Evolutionary conservation across 768 basidiomycete genomes (phyloP).

Genomic region (Sporobolomyces pararoseus): DNA sequence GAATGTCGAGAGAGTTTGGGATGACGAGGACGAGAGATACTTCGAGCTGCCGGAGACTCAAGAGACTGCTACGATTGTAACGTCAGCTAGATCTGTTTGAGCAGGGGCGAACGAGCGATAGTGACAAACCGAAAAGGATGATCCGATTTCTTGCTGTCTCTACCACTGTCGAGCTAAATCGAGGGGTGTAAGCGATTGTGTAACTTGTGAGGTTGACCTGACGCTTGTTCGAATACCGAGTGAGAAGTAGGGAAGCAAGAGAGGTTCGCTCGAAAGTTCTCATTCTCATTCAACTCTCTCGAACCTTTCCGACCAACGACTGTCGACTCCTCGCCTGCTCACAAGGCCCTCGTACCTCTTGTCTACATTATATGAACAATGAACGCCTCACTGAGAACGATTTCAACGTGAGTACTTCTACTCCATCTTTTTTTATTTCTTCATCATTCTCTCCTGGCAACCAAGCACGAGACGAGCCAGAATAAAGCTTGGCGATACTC

Average conservation of each 20-base stretch:
- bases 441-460: not conserved
- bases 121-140: no score
- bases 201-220: no score
- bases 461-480: not conserved
- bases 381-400: constrained; percentile 2
- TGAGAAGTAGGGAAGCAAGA: no score
- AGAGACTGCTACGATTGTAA: no score
- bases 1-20: not conserved
- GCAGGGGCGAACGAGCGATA: no score
- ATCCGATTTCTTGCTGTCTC: no score
- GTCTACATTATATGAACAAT: constrained; percentile 3
- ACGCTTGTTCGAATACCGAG: no score
- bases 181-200: no score
- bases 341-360: not conserved
- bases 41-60: no score
- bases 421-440: not conserved
- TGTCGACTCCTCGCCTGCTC: not conserved
- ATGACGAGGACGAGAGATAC: not conserved
- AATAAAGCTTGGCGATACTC: not conserved
- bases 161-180: no score
- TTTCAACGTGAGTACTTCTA: not conserved
- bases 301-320: no score
- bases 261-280: not conserved
- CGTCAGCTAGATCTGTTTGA: no score
- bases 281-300: not conserved